Conservation (phyloP, 495 filamentous ascomycete species). For the Filosporella fistucella region DNA sequence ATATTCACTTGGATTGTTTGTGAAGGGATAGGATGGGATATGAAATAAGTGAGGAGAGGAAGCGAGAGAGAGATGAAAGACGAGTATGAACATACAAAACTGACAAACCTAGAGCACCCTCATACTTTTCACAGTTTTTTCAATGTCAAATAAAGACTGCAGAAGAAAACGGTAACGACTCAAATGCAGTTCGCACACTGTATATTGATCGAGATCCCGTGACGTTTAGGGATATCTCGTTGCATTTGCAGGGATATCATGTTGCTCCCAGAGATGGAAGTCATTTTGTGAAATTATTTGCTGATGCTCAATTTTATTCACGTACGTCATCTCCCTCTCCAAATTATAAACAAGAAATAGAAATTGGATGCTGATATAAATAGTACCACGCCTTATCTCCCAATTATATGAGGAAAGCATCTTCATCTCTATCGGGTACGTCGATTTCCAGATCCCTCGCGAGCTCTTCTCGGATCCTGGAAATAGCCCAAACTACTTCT, state of each 20-base stretch:
- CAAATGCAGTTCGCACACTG: slow-evolving; percentile 55
- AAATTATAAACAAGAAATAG: not conserved
- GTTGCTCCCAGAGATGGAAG: slow-evolving; percentile 74
- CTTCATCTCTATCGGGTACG: slow-evolving; percentile 82
- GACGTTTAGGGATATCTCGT: slow-evolving; percentile 83
- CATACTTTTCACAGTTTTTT: slow-evolving; percentile 96
- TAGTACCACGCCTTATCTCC: slow-evolving; percentile 83
- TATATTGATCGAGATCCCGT: slow-evolving; percentile 94
- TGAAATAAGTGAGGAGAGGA: not conserved
- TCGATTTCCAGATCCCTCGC: slow-evolving; percentile 82
- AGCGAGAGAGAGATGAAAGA: not conserved
- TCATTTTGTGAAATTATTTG: slow-evolving; percentile 88
- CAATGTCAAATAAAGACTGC: slow-evolving; percentile 68
- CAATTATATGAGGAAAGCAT: slow-evolving; percentile 94
- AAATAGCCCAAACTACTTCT: slow-evolving; percentile 93
- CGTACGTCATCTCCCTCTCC: slow-evolving; percentile 39
- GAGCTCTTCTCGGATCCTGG: slow-evolving; percentile 82
- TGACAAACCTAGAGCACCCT: slow-evolving; percentile 75
- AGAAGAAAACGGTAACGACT: slow-evolving; percentile 43
- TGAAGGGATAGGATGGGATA: not conserved
- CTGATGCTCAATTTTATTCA: slow-evolving; percentile 94
- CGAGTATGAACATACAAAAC: slow-evolving; percentile 17
- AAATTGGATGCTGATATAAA: slow-evolving; percentile 10
- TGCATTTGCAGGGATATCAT: slow-evolving; percentile 94
- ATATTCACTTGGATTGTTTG: no score